Evolutionary conservation across 257 asterid species (phyloP), one percentile per base, ranked within the genome.

Genomic region (Petrea volubilis): DNA sequence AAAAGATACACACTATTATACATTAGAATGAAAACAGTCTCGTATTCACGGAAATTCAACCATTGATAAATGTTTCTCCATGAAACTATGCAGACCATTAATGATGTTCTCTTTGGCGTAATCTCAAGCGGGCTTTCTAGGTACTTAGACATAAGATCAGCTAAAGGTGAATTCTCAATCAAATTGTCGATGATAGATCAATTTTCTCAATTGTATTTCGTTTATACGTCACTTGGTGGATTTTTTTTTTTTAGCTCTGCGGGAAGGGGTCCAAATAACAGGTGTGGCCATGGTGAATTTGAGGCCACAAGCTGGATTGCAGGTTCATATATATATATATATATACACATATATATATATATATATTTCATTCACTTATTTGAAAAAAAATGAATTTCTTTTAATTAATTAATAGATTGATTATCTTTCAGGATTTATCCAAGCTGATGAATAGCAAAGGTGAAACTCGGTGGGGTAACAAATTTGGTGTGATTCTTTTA

Each of bases 21-120:
- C n/a, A n/a, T n/a, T n/a, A n/a, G n/a, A n/a, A n/a, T n/a, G n/a
- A n/a, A n/a, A n/a, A n/a, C n/a, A n/a, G n/a, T n/a, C n/a, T n/a
- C n/a, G n/a, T n/a, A n/a, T n/a, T n/a, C n/a, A n/a, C n/a, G n/a
- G n/a, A n/a, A n/a, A n/a, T n/a, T n/a, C n/a, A n/a, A n/a, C n/a
- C n/a, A n/a, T n/a, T n/a, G n/a, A n/a, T n/a, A n/a, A n/a, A n/a
- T n/a, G n/a, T n/a, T n/a, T n/a, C n/a, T n/a, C 10, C 33, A 25
- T 59, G 51, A 43, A 38, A 15, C 27, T 67, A 3, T 77, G 82
- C 93, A 92, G 98, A 93, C 98, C 24, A 85, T 93, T 53, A 93
- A 93, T 52, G 98, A 93, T 63, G 95, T 93, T 67, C 95, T 93
- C 5, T 85, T 90, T 40, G 98, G 95, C n/a, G 51, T 90, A 15